These are phyloP conservation scores for Scedosporium minutisporum DNA, from an alignment of 2,329 filamentous ascomycete species.

Conservation along the genomic window DNA sequence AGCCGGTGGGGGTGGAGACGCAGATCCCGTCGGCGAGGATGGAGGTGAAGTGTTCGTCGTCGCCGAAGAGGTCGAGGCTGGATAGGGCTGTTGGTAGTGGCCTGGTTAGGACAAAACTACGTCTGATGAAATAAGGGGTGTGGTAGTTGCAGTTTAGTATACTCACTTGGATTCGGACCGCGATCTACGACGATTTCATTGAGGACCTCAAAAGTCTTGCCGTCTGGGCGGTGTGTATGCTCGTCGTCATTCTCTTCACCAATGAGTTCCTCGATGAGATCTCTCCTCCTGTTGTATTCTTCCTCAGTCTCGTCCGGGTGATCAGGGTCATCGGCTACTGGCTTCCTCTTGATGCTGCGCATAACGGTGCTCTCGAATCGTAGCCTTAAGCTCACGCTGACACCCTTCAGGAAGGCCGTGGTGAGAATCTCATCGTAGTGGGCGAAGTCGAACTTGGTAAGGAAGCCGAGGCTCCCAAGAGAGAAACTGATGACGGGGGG, in stretches of 20 bases:
- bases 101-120: background rate
- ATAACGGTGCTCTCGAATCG: conserved; percentile 92
- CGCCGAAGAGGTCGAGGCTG: conserved; percentile 82
- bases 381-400: conserved; percentile 78
- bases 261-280: conserved; percentile 82
- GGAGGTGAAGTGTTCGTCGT: conserved; percentile 91
- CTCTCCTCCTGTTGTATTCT: conserved; percentile 34
- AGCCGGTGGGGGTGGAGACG: conserved; percentile 88
- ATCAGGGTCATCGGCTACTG: conserved; percentile 11
- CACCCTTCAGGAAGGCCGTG: conserved; percentile 67
- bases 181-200: conserved; percentile 97
- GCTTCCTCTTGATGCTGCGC: conserved; percentile 53
- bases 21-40: conserved; percentile 89
- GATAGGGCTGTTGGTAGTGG: conserved; percentile 60
- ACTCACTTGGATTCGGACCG: conserved; percentile 81
- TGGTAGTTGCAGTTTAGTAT: background rate
- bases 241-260: conserved; percentile 77
- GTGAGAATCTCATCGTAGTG: conserved; percentile 60
- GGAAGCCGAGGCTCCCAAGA: conserved; percentile 82
- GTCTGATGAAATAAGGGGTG: background rate
- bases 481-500: conserved; percentile 89
- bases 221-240: conserved; percentile 75
- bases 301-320: conserved; percentile 26
- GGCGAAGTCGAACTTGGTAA: conserved; percentile 93
- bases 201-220: conserved; percentile 70